These are phyloP conservation scores for Guillardia theta DNA, from an alignment of 78 protist genomes.

Conservation along the genomic window DNA sequence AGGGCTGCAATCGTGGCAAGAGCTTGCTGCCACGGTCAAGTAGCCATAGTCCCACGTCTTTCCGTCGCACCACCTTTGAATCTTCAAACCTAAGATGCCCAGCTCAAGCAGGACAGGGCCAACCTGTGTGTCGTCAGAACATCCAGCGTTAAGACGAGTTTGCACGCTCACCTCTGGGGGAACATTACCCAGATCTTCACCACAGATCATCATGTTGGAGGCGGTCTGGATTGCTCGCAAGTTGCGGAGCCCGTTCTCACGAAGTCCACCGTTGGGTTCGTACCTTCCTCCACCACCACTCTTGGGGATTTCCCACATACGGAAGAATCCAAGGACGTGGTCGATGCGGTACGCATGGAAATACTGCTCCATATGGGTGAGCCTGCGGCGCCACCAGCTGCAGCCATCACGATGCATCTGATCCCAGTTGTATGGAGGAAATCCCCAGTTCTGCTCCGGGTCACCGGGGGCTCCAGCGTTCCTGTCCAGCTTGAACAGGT, in stretches of 20 bases:
- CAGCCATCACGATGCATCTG: slow-evolving; percentile 55
- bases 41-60: background rate
- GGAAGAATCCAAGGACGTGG: slow-evolving; percentile 90
- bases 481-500: slow-evolving; percentile 23
- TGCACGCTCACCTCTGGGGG: slow-evolving; percentile 51
- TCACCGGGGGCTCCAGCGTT: slow-evolving; percentile 4
- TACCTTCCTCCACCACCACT: background rate
- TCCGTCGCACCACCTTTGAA: slow-evolving; percentile 42
- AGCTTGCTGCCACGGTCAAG: background rate
- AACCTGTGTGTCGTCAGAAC: background rate
- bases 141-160: background rate
- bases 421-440: slow-evolving; percentile 92
- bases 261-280: slow-evolving; percentile 15
- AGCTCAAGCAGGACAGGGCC: slow-evolving; percentile 51
- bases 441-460: slow-evolving; percentile 91
- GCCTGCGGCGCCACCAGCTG: slow-evolving; percentile 83
- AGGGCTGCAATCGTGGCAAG: slow-evolving; percentile 16
- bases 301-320: slow-evolving; percentile 67
- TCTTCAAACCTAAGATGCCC: slow-evolving; percentile 42
- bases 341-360: slow-evolving; percentile 89
- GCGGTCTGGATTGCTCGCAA: background rate
- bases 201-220: slow-evolving; percentile 74
- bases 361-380: slow-evolving; percentile 74
- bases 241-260: slow-evolving; percentile 1
- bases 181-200: slow-evolving; percentile 84